These are phyloP conservation scores for Rubus idaeus DNA, from an alignment of 306 rosid species.

Conservation along the genomic window DNA sequence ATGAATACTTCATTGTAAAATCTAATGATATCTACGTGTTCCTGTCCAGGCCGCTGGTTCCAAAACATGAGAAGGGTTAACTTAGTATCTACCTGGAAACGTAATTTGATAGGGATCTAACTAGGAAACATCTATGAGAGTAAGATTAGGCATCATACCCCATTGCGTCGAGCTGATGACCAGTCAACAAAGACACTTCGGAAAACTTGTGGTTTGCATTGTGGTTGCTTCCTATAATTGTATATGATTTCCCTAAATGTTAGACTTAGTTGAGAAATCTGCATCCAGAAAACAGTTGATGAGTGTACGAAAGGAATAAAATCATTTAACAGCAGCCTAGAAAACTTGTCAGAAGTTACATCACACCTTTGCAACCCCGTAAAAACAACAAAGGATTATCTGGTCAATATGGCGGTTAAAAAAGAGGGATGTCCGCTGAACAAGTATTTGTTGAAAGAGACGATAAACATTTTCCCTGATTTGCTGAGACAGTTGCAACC, in stretches of 20 bases:
- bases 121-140: not conserved
- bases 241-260: constrained; percentile 83
- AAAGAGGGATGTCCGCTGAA: constrained; percentile 75
- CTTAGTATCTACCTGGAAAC: constrained; percentile 20
- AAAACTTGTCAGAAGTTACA: constrained; percentile 19
- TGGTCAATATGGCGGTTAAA: constrained; percentile 96
- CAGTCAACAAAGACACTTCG: constrained; percentile 91
- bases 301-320: constrained; percentile 30
- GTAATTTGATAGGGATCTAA: not conserved
- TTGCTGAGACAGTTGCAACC: constrained; percentile 84
- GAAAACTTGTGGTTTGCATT: constrained; percentile 83
- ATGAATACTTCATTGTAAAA: constrained; percentile 87
- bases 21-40: constrained; percentile 85
- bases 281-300: constrained; percentile 36
- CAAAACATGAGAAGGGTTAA: constrained; percentile 36
- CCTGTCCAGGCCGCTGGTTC: constrained; percentile 71
- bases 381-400: constrained; percentile 91
- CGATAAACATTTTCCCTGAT: constrained; percentile 86
- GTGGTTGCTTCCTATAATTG: constrained; percentile 95
- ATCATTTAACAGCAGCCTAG: constrained; percentile 10
- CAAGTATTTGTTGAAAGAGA: constrained; percentile 85
- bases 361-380: constrained; percentile 89
- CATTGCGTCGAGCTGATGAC: constrained; percentile 70
- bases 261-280: constrained; percentile 88
- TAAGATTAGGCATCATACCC: constrained; percentile 45